Percentiles rank a stretch among this genome's conserved stretches.
phyloP scores from a whole-genome alignment of 2,329 filamentous ascomycete species.

The Dothideomycetes sp. region DNA sequence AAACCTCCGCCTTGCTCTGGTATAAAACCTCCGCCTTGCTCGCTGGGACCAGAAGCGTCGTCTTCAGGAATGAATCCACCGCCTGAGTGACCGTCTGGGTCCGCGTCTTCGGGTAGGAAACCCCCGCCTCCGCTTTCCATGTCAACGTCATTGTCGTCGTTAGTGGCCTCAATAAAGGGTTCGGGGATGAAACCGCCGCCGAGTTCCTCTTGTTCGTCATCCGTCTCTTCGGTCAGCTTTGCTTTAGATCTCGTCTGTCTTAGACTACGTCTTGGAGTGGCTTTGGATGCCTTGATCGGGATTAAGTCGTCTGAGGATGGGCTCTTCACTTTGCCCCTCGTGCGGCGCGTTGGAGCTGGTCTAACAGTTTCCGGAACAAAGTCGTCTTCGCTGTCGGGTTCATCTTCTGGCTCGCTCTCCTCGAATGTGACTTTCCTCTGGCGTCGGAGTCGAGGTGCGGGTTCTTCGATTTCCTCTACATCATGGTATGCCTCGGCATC shows the following conservation, averaged over 20 bases:
- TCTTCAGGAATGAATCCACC: constrained; percentile 15
- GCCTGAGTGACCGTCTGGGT: no score
- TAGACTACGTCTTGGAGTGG: neutral
- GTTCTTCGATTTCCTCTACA: constrained; percentile 5
- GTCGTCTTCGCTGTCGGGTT: constrained; percentile 5
- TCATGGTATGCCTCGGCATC: constrained; percentile 3
- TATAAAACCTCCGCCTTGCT: constrained; percentile 12
- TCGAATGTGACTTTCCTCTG: constrained; percentile 3
- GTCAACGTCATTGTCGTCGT: constrained; percentile 18
- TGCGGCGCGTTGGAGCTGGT: neutral
- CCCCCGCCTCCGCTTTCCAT: constrained; percentile 4
- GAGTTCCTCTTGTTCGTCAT: constrained; percentile 1
- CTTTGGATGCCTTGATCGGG: neutral
- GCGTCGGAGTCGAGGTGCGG: constrained; percentile 5
- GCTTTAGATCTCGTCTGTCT: no score
- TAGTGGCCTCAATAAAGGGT: no score
- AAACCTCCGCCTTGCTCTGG: constrained; percentile 11
- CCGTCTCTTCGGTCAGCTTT: neutral
- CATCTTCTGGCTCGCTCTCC: constrained; percentile 7
- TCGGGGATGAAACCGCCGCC: constrained; percentile 14
- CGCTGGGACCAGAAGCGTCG: constrained; percentile 12
- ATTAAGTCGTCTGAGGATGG: neutral
- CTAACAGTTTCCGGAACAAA: neutral
- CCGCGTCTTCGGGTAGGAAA: constrained; percentile 8
- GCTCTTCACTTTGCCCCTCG: neutral